phyloP scores from a whole-genome alignment of 2,329 filamentous ascomycete species.

The Myriosclerotinia curreyana region DNA sequence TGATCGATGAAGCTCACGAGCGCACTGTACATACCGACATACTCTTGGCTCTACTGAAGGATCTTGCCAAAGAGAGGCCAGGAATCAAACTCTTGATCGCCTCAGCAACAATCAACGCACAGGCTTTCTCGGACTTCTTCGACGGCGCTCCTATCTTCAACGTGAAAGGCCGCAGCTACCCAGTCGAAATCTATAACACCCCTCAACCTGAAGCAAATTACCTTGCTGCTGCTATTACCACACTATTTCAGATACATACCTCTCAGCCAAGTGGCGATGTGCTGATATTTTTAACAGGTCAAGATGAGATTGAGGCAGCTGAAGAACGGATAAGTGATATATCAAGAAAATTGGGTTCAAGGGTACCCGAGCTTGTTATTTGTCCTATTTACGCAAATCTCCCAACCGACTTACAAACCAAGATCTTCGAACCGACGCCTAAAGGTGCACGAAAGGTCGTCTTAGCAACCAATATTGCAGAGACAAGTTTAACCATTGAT shows the following conservation, averaged over 20 bases:
- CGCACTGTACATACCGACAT: constrained; percentile 90
- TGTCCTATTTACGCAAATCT: constrained; percentile 94
- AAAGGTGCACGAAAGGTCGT: constrained; percentile 85
- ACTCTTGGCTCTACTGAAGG: constrained; percentile 81
- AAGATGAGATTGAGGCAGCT: constrained; percentile 91
- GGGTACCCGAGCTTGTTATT: constrained; percentile 82
- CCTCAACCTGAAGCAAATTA: constrained; percentile 92
- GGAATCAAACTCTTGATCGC: constrained; percentile 90
- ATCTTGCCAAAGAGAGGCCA: constrained; percentile 75
- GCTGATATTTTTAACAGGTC: constrained; percentile 88
- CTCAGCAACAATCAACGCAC: constrained; percentile 89
- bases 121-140: constrained; percentile 89
- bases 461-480: constrained; percentile 93
- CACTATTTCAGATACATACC: constrained; percentile 91
- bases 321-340: constrained; percentile 84
- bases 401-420: constrained; percentile 83
- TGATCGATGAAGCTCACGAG: constrained; percentile 98
- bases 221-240: constrained; percentile 84
- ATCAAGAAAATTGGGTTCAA: constrained; percentile 77
- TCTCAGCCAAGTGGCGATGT: constrained; percentile 85
- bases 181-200: constrained; percentile 89
- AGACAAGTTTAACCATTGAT: constrained; percentile 93
- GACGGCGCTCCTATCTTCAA: constrained; percentile 93
- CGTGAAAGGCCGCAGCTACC: constrained; percentile 83
- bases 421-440: constrained; percentile 93